Evolutionary conservation across 2,329 filamentous ascomycete genomes (phyloP), one percentile per base, ranked within the genome.

Genomic region (Neofusicoccum parvum): DNA sequence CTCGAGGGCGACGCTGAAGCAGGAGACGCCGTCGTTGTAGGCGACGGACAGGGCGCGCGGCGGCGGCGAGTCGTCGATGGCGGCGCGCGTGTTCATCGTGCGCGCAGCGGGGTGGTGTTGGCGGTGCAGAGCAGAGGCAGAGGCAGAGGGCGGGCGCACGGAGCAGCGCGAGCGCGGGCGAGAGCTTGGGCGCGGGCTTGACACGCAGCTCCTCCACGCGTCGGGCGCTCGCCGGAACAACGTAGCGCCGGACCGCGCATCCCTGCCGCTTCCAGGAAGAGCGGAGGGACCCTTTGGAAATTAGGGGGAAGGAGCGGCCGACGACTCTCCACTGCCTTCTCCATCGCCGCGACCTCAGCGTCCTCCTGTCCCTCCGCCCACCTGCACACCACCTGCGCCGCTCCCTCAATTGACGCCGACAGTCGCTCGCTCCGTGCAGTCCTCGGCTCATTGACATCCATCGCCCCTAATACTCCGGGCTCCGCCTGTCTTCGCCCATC

Each of bases 1-100:
- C 74, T 96, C 91, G 9, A 97, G 83, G 9, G 92, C 95, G 36
- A 96, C 91, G 32, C 92, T 87, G 78, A 98, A 98, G 74, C 90
- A 94, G 71, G 88, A 94, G 69, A 87, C 87, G 76, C 95, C 92
- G 72, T 88, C 85, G 75, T 97, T 98, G 81, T 97, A 97, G 9
- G 91, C 88, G 51, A 90, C 88, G 14, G 92, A 96, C 43, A 97
- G 85, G 11, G 93, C 94, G 67, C 89, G 86, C 4, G 91, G 90
- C 63, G 89, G 87, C 49, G 85, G 85, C 17, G 91, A 88, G 59
- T 88, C 87, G 81, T 96, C 92, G 74, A 98, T 92, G 65, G 91
- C 87, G 62, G 90, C 91, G 66, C 94, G 87, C 49, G 93, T 96
- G 77, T 98, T 95, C 95, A 98, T 99, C 17, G 50, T 4, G 27